Conservation (phyloP, 176 grass and related monocot genomes). For the Raddia distichophylla region DNA sequence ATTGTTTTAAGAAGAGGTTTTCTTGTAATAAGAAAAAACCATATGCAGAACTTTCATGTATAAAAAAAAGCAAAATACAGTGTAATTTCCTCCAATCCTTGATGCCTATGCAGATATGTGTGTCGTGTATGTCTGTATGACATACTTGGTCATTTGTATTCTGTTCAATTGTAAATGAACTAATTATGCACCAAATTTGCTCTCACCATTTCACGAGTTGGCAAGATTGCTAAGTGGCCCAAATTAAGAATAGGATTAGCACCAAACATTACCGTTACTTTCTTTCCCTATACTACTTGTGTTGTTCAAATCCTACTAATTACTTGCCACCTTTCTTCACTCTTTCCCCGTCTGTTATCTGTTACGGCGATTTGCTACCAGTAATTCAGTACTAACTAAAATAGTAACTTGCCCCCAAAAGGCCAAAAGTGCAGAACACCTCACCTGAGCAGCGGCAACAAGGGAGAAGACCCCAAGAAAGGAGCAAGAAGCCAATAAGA, state of each 20-base stretch:
- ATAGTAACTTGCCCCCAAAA: conserved; percentile 11
- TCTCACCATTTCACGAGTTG: neutral
- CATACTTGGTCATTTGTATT: conserved; percentile 15
- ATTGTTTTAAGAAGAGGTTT: neutral
- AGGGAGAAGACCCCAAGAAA: conserved; percentile 29
- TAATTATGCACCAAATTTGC: neutral
- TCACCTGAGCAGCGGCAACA: conserved; percentile 14
- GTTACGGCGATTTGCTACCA: no score
- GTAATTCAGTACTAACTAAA: neutral
- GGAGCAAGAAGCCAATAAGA: conserved; percentile 23
- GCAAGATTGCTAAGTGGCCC: neutral
- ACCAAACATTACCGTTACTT: neutral
- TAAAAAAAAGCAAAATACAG: neutral
- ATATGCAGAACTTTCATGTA: neutral
- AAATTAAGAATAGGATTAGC: neutral
- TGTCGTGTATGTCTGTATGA: neutral
- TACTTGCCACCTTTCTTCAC: neutral
- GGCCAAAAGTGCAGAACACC: conserved; percentile 8
- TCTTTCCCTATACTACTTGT: neutral
- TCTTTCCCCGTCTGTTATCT: neutral
- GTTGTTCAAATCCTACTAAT: no score
- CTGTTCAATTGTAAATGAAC: neutral
- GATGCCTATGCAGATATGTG: neutral
- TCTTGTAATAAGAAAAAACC: neutral
- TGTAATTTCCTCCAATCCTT: neutral